Conservation (phyloP, 2,329 filamentous ascomycete genomes). For the Lachnellula arida region DNA sequence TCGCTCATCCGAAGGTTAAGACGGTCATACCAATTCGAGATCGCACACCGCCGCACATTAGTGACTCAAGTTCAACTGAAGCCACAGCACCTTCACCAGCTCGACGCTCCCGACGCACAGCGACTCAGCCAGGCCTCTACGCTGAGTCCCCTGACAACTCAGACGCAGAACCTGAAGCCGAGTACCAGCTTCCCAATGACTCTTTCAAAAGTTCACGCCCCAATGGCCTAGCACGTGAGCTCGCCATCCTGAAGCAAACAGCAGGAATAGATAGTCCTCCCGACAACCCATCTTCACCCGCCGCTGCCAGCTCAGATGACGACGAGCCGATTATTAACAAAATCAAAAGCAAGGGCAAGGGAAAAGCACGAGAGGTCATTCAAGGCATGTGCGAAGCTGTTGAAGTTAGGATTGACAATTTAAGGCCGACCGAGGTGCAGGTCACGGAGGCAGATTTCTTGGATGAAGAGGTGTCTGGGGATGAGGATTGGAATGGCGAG, state of each 20-base stretch:
- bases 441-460: conserved; percentile 70
- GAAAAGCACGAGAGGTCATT: conserved; percentile 39
- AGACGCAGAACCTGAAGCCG: conserved; percentile 10
- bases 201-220: conserved; percentile 1
- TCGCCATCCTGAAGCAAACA: conserved; percentile 23
- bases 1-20: too few species aligned
- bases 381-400: conserved; percentile 70
- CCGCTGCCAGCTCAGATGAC: conserved; percentile 9
- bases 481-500: conserved; percentile 45
- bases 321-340: conserved; percentile 10
- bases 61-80: not conserved
- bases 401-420: conserved; percentile 69
- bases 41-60: not conserved
- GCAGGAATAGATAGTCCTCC: conserved; percentile 23
- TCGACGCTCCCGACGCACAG: conserved; percentile 18
- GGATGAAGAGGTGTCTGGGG: conserved; percentile 51
- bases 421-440: conserved; percentile 64
- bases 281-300: conserved; percentile 10
- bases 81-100: not conserved
- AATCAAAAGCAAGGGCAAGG: conserved; percentile 33
- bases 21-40: not conserved
- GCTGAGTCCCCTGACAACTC: conserved; percentile 24
- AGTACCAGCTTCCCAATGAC: not conserved
- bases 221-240: conserved; percentile 20
- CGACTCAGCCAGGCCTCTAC: conserved; percentile 20